Conservation (phyloP, 495 filamentous ascomycete species). For the Penicillium angulare region DNA sequence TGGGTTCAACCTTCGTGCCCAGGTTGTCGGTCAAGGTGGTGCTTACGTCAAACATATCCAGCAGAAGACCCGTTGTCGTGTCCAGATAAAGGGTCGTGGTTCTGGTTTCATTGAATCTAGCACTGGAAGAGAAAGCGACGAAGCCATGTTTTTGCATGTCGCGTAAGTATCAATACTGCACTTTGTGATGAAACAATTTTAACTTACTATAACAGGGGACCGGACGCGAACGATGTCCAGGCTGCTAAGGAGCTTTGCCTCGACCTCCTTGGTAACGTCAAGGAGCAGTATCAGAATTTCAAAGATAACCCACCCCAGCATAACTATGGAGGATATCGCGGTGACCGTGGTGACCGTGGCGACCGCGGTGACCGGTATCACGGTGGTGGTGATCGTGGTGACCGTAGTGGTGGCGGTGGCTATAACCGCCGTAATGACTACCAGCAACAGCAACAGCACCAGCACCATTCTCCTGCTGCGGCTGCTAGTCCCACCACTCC, state of each 20-base stretch:
- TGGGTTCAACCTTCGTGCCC: conserved; percentile 94
- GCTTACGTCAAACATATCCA: conserved; percentile 97
- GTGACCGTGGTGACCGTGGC: conserved; percentile 29
- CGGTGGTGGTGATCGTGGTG: conserved; percentile 13
- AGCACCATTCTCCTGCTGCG: conserved; percentile 34
- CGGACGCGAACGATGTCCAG: conserved; percentile 81
- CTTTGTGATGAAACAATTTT: background rate
- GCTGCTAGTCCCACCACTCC: conserved; percentile 37
- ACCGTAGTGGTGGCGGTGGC: conserved; percentile 26
- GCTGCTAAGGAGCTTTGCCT: conserved; percentile 84
- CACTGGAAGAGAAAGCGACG: conserved; percentile 84
- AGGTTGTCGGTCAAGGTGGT: conserved; percentile 91
- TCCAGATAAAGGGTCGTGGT: conserved; percentile 97
- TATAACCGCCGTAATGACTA: conserved; percentile 35
- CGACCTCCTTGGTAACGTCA: conserved; percentile 80
- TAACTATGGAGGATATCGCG: conserved; percentile 52
- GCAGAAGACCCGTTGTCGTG: conserved; percentile 86
- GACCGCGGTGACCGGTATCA: conserved; percentile 32
- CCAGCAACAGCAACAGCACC: conserved; percentile 24
- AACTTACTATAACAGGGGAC: conserved; percentile 62
- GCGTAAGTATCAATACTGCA: conserved; percentile 55
- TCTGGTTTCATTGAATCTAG: conserved; percentile 89
- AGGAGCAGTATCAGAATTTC: conserved; percentile 81
- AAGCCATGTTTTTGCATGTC: conserved; percentile 93
- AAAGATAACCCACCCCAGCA: conserved; percentile 80